Conservation (phyloP, 192 early-diverging fungal species). For the Umbelopsis sp. region DNA sequence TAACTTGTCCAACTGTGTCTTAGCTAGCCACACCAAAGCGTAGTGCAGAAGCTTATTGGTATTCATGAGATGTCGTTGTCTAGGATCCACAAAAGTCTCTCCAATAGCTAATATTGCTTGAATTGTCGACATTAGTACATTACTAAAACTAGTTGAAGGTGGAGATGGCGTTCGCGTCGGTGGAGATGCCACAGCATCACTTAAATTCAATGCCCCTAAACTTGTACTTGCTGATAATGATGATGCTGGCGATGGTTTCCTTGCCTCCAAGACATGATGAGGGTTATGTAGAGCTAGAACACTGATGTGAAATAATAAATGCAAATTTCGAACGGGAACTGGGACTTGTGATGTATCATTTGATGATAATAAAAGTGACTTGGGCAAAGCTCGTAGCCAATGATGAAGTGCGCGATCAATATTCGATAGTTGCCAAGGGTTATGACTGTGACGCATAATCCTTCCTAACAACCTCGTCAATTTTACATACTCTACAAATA, state of each 20-base stretch:
- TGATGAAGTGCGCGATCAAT: constrained; percentile 8
- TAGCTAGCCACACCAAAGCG: neutral
- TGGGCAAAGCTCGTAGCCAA: neutral
- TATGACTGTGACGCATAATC: constrained; percentile 8
- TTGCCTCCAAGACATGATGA: neutral
- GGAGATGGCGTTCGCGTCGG: constrained; percentile 1
- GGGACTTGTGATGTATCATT: neutral
- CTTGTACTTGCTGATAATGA: constrained; percentile 3
- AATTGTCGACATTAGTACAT: neutral
- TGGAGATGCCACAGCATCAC: neutral
- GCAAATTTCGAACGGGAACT: neutral
- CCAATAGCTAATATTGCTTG: constrained; percentile 9
- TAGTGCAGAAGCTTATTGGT: neutral
- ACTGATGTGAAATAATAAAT: constrained; percentile 1
- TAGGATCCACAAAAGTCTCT: neutral
- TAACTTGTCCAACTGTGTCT: neutral
- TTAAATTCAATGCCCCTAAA: neutral
- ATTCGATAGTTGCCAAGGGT: constrained; percentile 3
- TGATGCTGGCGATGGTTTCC: neutral
- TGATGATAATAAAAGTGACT: neutral
- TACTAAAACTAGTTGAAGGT: neutral
- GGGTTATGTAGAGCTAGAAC: neutral
- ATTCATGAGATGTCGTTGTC: neutral
- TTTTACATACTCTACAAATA: constrained; percentile 12
- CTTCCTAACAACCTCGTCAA: neutral